Evolutionary conservation across 192 early-diverging fungal genomes (phyloP).

Genomic region (Backusella morwellensis): DNA sequence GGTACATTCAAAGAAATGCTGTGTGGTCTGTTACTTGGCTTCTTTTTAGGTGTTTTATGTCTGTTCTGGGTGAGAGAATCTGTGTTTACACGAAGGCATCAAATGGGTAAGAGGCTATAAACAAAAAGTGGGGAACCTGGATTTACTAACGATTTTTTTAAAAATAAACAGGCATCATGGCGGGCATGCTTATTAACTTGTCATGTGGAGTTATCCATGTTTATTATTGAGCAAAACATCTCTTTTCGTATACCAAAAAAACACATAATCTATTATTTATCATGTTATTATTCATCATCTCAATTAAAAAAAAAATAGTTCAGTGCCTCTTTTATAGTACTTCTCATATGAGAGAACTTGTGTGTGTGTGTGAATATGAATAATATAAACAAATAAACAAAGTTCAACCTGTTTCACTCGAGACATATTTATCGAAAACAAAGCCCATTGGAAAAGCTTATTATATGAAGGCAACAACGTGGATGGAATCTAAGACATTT

Average conservation of each 20-base stretch:
- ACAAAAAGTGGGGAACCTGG: background rate
- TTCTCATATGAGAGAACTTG: background rate
- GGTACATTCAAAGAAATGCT: slow-evolving; percentile 51
- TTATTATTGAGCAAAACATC: slow-evolving; percentile 33
- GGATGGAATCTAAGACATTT: background rate
- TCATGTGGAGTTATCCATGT: slow-evolving; percentile 46
- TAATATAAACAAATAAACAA: background rate
- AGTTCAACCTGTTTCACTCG: background rate
- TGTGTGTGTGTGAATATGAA: background rate
- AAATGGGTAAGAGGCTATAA: slow-evolving; percentile 36
- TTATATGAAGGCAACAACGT: slow-evolving; percentile 9
- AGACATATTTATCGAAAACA: no score
- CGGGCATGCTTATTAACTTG: slow-evolving; percentile 46
- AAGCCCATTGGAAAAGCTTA: background rate
- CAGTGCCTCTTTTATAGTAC: no score
- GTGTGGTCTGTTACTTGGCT: slow-evolving; percentile 52
- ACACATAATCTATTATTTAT: background rate
- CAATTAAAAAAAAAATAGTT: no score
- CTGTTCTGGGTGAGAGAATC: slow-evolving; percentile 55
- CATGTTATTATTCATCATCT: background rate
- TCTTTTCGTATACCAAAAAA: background rate
- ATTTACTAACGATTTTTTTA: no score
- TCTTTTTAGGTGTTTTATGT: slow-evolving; percentile 52
- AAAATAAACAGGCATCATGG: slow-evolving; percentile 26
- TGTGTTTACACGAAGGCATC: slow-evolving; percentile 48